These are phyloP conservation scores for Aurifilum marmelostoma DNA, from an alignment of 2,329 filamentous ascomycete species.

Conservation along the genomic window DNA sequence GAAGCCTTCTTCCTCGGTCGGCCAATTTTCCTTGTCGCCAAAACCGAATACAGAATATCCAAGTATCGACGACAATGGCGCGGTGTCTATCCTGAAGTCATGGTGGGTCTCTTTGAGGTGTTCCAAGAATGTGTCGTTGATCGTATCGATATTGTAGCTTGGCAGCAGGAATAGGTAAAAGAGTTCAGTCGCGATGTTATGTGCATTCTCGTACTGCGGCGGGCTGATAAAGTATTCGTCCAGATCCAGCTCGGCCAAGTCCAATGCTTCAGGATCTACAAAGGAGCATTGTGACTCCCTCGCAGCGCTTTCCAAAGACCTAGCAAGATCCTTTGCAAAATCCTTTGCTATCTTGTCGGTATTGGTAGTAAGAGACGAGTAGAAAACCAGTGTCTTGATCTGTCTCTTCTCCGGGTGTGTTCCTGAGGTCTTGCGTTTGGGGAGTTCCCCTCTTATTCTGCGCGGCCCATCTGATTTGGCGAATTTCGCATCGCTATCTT, in stretches of 20 bases:
- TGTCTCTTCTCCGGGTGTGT: slow-evolving; percentile 38
- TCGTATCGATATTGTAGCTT: slow-evolving; percentile 93
- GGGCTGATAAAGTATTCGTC: slow-evolving; percentile 88
- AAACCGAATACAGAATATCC: slow-evolving; percentile 96
- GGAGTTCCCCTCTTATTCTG: slow-evolving; percentile 48
- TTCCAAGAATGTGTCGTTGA: slow-evolving; percentile 83
- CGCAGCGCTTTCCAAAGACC: slow-evolving; percentile 54
- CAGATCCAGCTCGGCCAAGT: slow-evolving; percentile 85
- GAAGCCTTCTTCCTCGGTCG: slow-evolving; percentile 85
- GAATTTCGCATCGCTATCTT: slow-evolving; percentile 35
- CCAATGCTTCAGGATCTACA: slow-evolving; percentile 66
- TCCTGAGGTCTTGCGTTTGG: slow-evolving; percentile 41
- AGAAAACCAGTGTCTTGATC: slow-evolving; percentile 81
- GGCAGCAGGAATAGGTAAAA: slow-evolving; percentile 87
- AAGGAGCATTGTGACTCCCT: slow-evolving; percentile 44
- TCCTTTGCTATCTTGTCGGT: slow-evolving; percentile 74
- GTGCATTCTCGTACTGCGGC: slow-evolving; percentile 61
- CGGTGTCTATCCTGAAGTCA: slow-evolving; percentile 94
- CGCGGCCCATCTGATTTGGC: slow-evolving; percentile 47
- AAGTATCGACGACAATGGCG: slow-evolving; percentile 73
- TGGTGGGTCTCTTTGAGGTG: slow-evolving; percentile 92
- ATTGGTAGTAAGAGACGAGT: slow-evolving; percentile 82
- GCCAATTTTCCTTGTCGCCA: slow-evolving; percentile 90
- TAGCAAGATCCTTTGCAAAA: slow-evolving; percentile 60
- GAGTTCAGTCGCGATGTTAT: slow-evolving; percentile 55